phyloP scores from a whole-genome alignment of 148 eudicot species.

The Silene conica region DNA sequence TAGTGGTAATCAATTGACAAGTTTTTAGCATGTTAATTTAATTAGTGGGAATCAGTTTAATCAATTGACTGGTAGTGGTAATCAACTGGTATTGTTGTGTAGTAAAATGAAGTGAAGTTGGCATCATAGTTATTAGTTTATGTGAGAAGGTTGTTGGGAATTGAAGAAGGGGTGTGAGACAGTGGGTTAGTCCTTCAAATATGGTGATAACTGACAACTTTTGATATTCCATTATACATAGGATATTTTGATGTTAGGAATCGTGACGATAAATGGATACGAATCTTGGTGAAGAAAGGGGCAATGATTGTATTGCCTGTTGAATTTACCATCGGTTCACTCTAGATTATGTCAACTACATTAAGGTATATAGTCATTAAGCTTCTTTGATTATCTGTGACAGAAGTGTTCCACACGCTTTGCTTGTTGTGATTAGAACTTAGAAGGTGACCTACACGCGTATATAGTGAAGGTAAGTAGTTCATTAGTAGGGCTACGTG shows the following conservation, averaged over 20 bases:
- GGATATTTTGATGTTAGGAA: constrained; percentile 99
- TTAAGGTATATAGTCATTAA: constrained; percentile 55
- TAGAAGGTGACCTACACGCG: too few relatives aligned
- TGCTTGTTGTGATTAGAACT: background rate
- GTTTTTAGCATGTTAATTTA: too few relatives aligned
- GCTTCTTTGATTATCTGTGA: background rate
- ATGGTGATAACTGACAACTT: too few relatives aligned
- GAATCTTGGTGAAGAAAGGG: too few relatives aligned
- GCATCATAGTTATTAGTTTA: background rate
- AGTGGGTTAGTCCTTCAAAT: background rate
- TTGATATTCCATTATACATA: too few relatives aligned
- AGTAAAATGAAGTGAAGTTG: too few relatives aligned
- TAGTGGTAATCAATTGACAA: too few relatives aligned
- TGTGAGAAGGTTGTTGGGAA: background rate
- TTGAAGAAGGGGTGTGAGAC: background rate
- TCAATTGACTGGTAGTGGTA: too few relatives aligned
- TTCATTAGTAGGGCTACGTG: too few relatives aligned
- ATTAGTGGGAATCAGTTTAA: too few relatives aligned
- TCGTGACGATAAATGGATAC: constrained; percentile 78
- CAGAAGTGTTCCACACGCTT: background rate
- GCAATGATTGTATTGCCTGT: constrained; percentile 96
- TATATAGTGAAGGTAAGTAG: too few relatives aligned
- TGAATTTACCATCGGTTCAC: constrained; percentile 96
- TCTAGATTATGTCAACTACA: constrained; percentile 80
- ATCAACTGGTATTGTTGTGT: background rate